Base-by-base conservation (phyloP, 2,329 filamentous ascomycete species). In the Cladobotryum protrusum region DNA sequence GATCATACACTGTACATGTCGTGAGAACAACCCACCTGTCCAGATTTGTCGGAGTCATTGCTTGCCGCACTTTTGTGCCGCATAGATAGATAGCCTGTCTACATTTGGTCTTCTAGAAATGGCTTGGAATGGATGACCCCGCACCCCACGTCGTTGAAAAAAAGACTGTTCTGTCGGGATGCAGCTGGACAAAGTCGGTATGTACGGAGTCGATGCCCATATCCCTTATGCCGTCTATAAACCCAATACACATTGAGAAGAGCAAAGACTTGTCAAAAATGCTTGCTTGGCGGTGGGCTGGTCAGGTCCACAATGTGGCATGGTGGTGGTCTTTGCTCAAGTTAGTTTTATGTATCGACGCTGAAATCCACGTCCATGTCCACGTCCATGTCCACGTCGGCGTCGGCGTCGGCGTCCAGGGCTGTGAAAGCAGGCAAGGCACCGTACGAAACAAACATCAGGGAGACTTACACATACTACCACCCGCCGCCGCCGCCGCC, bases 61-160 rank as follows among this genome's bases (percentile, higher is more conserved):
- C 24, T 29, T 29, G 24, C 24, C 24, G 24, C 24, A 29, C 2
- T 29, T 8, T 29, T 29, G 24, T 29, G 24, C 24, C 6, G 24
- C 24, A 29, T 29, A 29, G 24, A 6, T 29, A n/a, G n/a, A n/a
- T n/a, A n/a, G n/a, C n/a, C 11, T 29, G 45, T 39, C 32, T 34
- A 29, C 39, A 20, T n/a, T 24, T 29, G 12, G 35, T 44, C 19
- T 51, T 51, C 49, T 51, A 51, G 49, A 51, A 51, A 41, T 43
- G 24, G 45, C 49, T 47, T 47, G 20, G 40, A 51, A 40, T 34
- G 40, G 40, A 18, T 44, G 44, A 51, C 49, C 49, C 49, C 49
- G 49, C 49, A 51, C 49, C 43, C 49, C 49, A 47, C 49, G 49
- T 44, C 49, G 44, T 40, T 37, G 35, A 29, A 8, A 29, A 29